Evolutionary conservation across 2,329 filamentous ascomycete genomes (phyloP).

Genomic region (Xylariomycetidae sp.): DNA sequence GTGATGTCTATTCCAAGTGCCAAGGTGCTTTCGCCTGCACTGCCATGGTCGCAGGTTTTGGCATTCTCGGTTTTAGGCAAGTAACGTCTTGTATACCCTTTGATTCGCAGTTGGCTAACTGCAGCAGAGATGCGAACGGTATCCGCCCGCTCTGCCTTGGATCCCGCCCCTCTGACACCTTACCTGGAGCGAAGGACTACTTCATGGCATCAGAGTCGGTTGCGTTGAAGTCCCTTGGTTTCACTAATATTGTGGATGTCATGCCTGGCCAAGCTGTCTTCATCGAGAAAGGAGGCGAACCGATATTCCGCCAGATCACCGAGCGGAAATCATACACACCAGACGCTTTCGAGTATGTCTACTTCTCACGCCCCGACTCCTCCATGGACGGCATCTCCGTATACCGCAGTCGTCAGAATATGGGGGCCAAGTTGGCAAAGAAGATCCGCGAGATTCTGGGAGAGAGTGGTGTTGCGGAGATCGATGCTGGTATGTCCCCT

Average conservation of each 20-base stretch:
- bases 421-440: conserved; percentile 68
- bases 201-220: conserved; percentile 80
- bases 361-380: conserved; percentile 70
- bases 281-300: conserved; percentile 63
- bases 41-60: conserved; percentile 78
- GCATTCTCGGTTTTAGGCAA: conserved; percentile 53
- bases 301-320: conserved; percentile 64
- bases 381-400: conserved; percentile 52
- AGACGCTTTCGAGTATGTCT: conserved; percentile 60
- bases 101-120: not conserved
- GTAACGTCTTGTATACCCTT: not conserved
- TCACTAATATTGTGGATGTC: conserved; percentile 62
- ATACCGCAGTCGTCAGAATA: conserved; percentile 64
- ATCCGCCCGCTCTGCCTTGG: conserved; percentile 74
- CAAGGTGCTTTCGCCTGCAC: conserved; percentile 76
- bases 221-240: conserved; percentile 65
- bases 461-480: conserved; percentile 57
- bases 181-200: conserved; percentile 59
- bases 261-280: conserved; percentile 71
- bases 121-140: conserved; percentile 63
- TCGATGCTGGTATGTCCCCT: no score
- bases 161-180: conserved; percentile 50
- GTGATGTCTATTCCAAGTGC: conserved; percentile 67
- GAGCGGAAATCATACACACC: conserved; percentile 60
- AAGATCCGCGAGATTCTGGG: conserved; percentile 59